phyloP scores from a whole-genome alignment of 2,329 filamentous ascomycete genomes.

The Arthrobotrys iridis region DNA sequence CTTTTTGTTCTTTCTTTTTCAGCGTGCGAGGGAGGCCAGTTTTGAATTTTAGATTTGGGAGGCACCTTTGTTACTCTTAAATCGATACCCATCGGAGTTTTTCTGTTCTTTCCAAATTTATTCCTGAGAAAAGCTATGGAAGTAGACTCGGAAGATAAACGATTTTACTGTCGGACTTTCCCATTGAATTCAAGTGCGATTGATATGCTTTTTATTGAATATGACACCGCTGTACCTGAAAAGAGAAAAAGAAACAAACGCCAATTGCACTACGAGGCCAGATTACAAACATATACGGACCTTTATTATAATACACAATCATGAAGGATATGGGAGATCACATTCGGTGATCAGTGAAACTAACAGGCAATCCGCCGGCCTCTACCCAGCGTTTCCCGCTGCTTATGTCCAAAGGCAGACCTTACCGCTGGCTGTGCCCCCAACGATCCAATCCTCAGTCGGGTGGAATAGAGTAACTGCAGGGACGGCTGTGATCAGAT shows the following conservation, averaged over 20 bases:
- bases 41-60: slow-evolving; percentile 22
- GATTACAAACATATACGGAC: slow-evolving; percentile 16
- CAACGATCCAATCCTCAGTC: slow-evolving; percentile 87
- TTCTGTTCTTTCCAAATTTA: too few relatives aligned
- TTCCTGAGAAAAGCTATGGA: not conserved
- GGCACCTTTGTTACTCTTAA: slow-evolving; percentile 6
- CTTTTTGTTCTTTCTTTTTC: not conserved
- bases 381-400: not conserved
- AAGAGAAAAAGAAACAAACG: too few relatives aligned
- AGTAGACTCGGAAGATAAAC: not conserved
- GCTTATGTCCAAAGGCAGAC: slow-evolving; percentile 84
- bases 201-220: not conserved
- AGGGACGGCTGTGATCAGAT: slow-evolving; percentile 92
- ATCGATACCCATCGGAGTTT: slow-evolving; percentile 21
- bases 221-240: not conserved
- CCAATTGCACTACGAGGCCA: not conserved
- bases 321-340: too few relatives aligned
- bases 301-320: slow-evolving; percentile 2
- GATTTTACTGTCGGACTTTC: too few relatives aligned
- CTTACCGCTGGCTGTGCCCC: slow-evolving; percentile 90
- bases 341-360: too few relatives aligned
- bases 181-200: too few relatives aligned
- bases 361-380: not conserved
- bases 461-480: slow-evolving; percentile 92
- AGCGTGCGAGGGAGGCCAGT: too few relatives aligned